Conservation (phyloP, 2,329 filamentous ascomycete species). For the Akanthomyces uredinophilus region DNA sequence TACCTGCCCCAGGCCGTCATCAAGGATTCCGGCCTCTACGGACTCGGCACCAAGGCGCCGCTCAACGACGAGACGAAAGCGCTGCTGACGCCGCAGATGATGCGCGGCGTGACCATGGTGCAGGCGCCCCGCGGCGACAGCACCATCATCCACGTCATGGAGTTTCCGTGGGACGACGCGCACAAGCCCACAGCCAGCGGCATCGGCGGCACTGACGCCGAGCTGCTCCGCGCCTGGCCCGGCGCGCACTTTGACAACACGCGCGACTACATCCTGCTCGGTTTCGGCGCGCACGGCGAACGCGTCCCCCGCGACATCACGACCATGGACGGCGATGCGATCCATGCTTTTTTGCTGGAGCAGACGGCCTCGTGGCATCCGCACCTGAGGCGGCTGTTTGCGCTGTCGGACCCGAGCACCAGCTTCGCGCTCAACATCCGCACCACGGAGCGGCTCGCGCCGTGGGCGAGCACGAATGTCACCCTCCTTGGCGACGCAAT, state of each 20-base stretch:
- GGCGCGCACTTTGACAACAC: constrained; percentile 17
- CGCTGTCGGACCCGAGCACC: constrained; percentile 14
- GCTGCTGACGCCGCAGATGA: constrained; percentile 12
- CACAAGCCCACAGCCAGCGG: constrained; percentile 3
- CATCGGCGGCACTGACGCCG: constrained; percentile 12
- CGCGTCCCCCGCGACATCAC: constrained; percentile 7
- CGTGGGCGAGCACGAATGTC: constrained; percentile 14
- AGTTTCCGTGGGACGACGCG: constrained; percentile 16
- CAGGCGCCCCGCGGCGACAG: constrained; percentile 14
- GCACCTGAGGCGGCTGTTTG: constrained; percentile 9
- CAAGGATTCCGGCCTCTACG: constrained; percentile 15
- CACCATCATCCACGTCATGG: constrained; percentile 18
- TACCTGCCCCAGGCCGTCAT: constrained; percentile 16
- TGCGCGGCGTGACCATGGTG: constrained; percentile 16
- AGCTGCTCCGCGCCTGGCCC: constrained; percentile 14
- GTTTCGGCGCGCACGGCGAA: constrained; percentile 9
- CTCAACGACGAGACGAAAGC: constrained; percentile 14
- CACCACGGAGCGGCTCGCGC: constrained; percentile 16
- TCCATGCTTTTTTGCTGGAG: constrained; percentile 9
- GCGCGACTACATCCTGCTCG: constrained; percentile 16
- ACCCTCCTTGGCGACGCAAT: constrained; percentile 22
- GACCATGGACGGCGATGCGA: constrained; percentile 9
- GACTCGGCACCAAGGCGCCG: constrained; percentile 16
- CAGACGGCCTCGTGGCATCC: constrained; percentile 13
- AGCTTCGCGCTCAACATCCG: constrained; percentile 15